Percentiles rank a stretch among this genome's conserved stretches.
These are phyloP conservation scores for Berkeleyomyces rouxiae DNA, from an alignment of 2,329 filamentous ascomycete species.

Conservation along the genomic window DNA sequence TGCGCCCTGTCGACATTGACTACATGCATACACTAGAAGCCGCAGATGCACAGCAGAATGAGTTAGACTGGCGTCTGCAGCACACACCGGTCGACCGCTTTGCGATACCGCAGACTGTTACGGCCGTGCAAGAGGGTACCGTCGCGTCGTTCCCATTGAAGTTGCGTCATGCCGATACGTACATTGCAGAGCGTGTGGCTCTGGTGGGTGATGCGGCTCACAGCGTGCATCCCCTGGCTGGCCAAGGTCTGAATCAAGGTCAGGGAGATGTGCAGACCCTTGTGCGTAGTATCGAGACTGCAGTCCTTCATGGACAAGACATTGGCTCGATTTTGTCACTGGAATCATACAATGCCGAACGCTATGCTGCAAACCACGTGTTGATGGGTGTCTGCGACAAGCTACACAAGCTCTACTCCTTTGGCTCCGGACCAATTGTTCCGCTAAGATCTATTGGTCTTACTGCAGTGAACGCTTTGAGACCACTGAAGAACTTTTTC, in stretches of 20 bases:
- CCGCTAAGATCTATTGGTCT: constrained; percentile 64
- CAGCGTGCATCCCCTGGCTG: constrained; percentile 83
- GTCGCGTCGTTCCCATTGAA: constrained; percentile 83
- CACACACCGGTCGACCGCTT: constrained; percentile 43
- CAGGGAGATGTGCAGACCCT: constrained; percentile 77
- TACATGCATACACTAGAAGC: constrained; percentile 55
- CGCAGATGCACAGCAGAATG: constrained; percentile 43
- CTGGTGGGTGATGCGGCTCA: constrained; percentile 91
- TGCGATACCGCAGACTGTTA: constrained; percentile 47
- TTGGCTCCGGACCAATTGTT: constrained; percentile 62
- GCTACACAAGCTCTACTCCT: constrained; percentile 81
- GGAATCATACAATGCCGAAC: constrained; percentile 63
- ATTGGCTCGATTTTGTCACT: constrained; percentile 63
- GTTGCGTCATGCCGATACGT: constrained; percentile 85
- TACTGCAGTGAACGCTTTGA: constrained; percentile 55
- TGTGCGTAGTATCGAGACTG: constrained; percentile 54
- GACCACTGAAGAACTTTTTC: constrained; percentile 64
- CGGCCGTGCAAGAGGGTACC: constrained; percentile 58
- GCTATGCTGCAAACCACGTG: constrained; percentile 67
- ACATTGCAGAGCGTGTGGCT: constrained; percentile 77
- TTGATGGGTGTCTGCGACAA: constrained; percentile 74
- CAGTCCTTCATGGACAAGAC: constrained; percentile 71
- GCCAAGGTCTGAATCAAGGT: constrained; percentile 87
- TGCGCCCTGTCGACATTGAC: constrained; percentile 60
- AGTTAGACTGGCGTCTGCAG: constrained; percentile 66